Conservation (phyloP, 1,284 basidiomycete species). For the Microbotryum silenes-acaulis region DNA sequence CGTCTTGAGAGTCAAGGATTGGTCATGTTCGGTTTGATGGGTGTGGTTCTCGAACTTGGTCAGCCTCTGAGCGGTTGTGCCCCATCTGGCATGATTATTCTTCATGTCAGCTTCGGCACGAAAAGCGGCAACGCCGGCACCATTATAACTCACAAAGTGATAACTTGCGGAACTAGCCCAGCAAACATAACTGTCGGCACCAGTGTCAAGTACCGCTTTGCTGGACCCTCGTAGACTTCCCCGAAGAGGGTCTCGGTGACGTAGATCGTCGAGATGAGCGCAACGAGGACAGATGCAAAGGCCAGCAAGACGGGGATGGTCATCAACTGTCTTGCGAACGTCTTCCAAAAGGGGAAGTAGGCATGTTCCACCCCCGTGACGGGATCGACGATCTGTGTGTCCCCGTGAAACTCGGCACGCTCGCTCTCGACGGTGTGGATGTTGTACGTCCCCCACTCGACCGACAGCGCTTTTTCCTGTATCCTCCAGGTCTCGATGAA, state of each 20-base stretch:
- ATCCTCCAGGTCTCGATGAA: slow-evolving; percentile 87
- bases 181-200: slow-evolving; percentile 78
- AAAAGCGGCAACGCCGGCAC: too few relatives aligned
- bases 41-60: slow-evolving; percentile 86
- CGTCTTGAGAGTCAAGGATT: slow-evolving; percentile 80
- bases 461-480: slow-evolving; percentile 66
- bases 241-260: slow-evolving; percentile 40
- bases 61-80: slow-evolving; percentile 57
- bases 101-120: too few relatives aligned
- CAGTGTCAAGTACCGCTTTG: slow-evolving; percentile 64
- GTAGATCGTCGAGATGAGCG: slow-evolving; percentile 42
- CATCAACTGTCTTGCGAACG: slow-evolving; percentile 43
- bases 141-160: slow-evolving; percentile 43
- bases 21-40: slow-evolving; percentile 48
- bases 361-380: slow-evolving; percentile 29
- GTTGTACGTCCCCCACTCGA: slow-evolving; percentile 70
- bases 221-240: slow-evolving; percentile 71
- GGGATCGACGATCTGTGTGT: slow-evolving; percentile 28
- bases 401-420: slow-evolving; percentile 54
- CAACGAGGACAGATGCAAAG: slow-evolving; percentile 63
- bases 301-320: slow-evolving; percentile 69
- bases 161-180: slow-evolving; percentile 70
- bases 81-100: slow-evolving; percentile 50
- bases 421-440: slow-evolving; percentile 68
- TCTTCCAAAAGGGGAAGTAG: slow-evolving; percentile 11